Conservation (phyloP, 257 asterid genomes). For the Primulina huaijiensis region DNA sequence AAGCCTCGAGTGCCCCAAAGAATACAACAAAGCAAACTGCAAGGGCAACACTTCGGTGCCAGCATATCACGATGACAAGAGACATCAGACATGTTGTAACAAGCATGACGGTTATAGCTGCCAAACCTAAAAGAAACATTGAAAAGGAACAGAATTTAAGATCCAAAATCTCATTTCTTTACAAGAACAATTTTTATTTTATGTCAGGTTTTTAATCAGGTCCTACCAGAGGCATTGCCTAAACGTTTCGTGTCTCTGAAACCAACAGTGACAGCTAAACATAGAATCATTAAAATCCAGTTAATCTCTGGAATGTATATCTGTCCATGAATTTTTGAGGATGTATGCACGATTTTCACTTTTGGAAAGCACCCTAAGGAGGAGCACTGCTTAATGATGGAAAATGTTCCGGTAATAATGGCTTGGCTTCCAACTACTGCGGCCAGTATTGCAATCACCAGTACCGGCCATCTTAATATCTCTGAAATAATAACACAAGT, state of each 20-base stretch:
- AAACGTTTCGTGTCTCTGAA: constrained; percentile 81
- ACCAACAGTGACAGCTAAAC: constrained; percentile 88
- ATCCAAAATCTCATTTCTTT: not conserved
- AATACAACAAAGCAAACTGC: constrained; percentile 68
- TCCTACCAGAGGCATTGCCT: constrained; percentile 93
- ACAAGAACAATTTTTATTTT: not conserved
- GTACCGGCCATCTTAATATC: constrained; percentile 77
- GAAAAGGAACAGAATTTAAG: constrained; percentile 1
- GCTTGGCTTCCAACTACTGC: constrained; percentile 99
- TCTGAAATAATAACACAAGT: constrained; percentile 29
- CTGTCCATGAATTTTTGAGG: constrained; percentile 85
- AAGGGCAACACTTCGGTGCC: constrained; percentile 62
- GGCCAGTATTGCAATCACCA: constrained; percentile 88
- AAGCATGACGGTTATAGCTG: constrained; percentile 92
- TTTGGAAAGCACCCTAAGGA: constrained; percentile 87
- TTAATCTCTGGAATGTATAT: constrained; percentile 91
- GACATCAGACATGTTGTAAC: constrained; percentile 97
- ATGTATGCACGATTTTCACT: constrained; percentile 80
- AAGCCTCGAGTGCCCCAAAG: constrained; percentile 73
- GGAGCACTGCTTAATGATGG: constrained; percentile 89
- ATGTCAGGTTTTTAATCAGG: not conserved
- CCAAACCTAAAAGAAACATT: constrained; percentile 53
- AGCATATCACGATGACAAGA: constrained; percentile 76
- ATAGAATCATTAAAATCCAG: constrained; percentile 79
- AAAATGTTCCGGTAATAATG: constrained; percentile 85